Base-by-base conservation (phyloP, 208 protist genomes). In the Tritrichomonas musculus region DNA sequence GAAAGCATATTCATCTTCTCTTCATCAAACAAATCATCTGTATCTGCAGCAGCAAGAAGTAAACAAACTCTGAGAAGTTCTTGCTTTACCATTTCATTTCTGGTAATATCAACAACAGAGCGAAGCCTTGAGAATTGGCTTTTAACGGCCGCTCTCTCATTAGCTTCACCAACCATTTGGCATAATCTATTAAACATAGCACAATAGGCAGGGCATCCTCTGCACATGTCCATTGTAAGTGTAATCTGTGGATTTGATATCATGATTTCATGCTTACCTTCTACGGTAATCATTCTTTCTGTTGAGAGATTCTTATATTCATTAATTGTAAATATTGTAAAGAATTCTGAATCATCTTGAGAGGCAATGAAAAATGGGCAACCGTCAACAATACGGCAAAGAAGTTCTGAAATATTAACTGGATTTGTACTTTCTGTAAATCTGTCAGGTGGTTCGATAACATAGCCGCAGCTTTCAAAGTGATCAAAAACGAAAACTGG, bases 401-500 rank as follows among this genome's bases (percentile, higher is more conserved):
- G 27, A n/a, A 49, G 1, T 57, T 25, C 77, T 57, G 77, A 27
- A 5, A 88, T 60, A 2, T 44, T 53, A 0, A 88, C 5, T 57
- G 41, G 77, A n/a, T 53, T 57, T 57, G 33, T 0, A 36, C 17
- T 4, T 69, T 69, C 27, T 36, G 41, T 9, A 30, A 88, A 88
- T 39, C 41, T 53, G 9, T 88, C 77, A 39, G 77, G 13, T 39
- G 41, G 14, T 20, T 60, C 77, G 39, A 88, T 57, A 39, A 36
- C 47, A 39, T 47, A 25, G 2, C 47, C 44, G 20, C 47, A 53
- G 20, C 47, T 22, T 17, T 88, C 77, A 27, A 53, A 88, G 39
- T 88, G 77, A 17, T 88, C 77, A 1, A 88, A 53, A 22, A 88
- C 77, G 27, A 44, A 88, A 39, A 88, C 77, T 47, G 77, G n/a